Conservation (phyloP, 768 basidiomycete species). For the Tulasnella sp. region DNA sequence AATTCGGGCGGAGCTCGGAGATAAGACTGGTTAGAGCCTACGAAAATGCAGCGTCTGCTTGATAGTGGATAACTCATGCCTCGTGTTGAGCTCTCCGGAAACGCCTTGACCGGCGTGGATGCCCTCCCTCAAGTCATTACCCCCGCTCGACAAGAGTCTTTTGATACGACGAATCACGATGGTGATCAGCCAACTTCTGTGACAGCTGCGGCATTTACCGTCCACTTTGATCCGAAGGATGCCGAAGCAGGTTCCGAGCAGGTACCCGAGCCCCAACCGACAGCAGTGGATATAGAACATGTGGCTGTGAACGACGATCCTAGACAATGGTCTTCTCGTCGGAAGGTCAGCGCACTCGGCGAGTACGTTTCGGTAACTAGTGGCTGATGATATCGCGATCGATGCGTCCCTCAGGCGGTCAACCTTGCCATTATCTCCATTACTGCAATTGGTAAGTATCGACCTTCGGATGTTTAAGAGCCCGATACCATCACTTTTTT, state of each 20-base stretch:
- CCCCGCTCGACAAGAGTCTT: background rate
- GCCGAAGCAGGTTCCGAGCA: background rate
- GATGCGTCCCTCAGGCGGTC: conserved; percentile 29
- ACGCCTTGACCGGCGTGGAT: background rate
- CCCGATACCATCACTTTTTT: too few species aligned
- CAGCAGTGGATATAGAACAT: conserved; percentile 26
- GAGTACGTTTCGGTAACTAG: background rate
- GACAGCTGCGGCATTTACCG: background rate
- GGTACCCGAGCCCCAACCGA: background rate
- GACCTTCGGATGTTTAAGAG: too few species aligned
- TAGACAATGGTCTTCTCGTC: conserved; percentile 46
- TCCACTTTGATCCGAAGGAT: background rate
- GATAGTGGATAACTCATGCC: background rate
- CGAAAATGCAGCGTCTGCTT: background rate
- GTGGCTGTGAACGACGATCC: conserved; percentile 50
- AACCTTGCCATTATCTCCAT: conserved; percentile 29
- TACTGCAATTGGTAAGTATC: conserved; percentile 31
- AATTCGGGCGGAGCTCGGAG: too few species aligned
- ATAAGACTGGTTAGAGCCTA: too few species aligned
- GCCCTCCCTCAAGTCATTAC: background rate
- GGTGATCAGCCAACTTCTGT: background rate
- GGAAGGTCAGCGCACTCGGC: conserved; percentile 42
- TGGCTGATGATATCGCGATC: background rate
- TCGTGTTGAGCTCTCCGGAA: background rate
- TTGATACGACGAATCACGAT: background rate